A percentile compares a stretch with the other conserved stretches of the same genome.
Evolutionary conservation across 805 yeast species (phyloP).

Genomic region (Cyberlindnera bimundalis): DNA sequence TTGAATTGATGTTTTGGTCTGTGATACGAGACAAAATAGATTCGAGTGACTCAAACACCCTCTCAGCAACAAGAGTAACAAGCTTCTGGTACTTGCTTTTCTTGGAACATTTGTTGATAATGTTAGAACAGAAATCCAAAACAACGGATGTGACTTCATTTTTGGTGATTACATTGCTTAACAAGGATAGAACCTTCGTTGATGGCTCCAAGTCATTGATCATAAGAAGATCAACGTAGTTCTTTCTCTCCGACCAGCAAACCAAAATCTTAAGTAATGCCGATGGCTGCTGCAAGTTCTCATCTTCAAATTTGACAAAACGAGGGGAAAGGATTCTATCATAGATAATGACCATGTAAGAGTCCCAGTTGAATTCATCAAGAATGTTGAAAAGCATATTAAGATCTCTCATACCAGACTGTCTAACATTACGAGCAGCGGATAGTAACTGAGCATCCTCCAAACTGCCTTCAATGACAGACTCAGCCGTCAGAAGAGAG

Average conservation of each 20-base stretch:
- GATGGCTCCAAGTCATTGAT: slow-evolving; percentile 55
- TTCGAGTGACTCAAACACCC: slow-evolving; percentile 51
- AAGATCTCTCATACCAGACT: slow-evolving; percentile 62
- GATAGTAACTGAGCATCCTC: slow-evolving; percentile 24
- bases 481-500: slow-evolving; percentile 51
- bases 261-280: slow-evolving; percentile 65
- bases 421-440: slow-evolving; percentile 58
- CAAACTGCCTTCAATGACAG: slow-evolving; percentile 25
- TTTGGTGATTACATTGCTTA: slow-evolving; percentile 57
- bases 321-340: slow-evolving; percentile 58
- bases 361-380: slow-evolving; percentile 57
- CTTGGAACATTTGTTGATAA: slow-evolving; percentile 41
- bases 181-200: slow-evolving; percentile 49
- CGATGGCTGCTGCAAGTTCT: slow-evolving; percentile 82
- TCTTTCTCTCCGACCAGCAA: slow-evolving; percentile 48
- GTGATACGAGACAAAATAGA: slow-evolving; percentile 36
- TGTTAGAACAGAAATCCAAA: slow-evolving; percentile 48
- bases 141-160: slow-evolving; percentile 58
- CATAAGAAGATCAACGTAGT: slow-evolving; percentile 48
- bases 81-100: slow-evolving; percentile 44
- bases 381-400: slow-evolving; percentile 51
- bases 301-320: slow-evolving; percentile 62
- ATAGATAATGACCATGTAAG: slow-evolving; percentile 48
- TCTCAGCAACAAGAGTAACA: slow-evolving; percentile 55
- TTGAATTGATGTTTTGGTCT: slow-evolving; percentile 44